Conservation (phyloP, 305 asterid species). For the Euphrasia arctica region DNA sequence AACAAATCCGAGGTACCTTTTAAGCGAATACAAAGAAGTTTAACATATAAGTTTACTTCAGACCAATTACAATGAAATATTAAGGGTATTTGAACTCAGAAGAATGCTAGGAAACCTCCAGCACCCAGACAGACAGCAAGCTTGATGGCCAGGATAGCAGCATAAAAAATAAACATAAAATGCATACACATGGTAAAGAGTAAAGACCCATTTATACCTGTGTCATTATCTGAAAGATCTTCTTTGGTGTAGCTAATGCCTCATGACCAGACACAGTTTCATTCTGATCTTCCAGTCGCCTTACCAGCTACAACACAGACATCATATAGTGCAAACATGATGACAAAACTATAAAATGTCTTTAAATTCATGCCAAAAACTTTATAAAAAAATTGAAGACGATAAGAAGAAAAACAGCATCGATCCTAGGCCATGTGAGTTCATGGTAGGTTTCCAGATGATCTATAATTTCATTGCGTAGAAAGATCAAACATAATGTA, state of each 20-base stretch:
- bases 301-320: slow-evolving; percentile 60
- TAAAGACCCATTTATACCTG: slow-evolving; percentile 48
- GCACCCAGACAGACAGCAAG: slow-evolving; percentile 20
- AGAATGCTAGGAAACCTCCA: slow-evolving; percentile 17
- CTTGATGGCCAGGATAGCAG: slow-evolving; percentile 17
- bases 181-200: slow-evolving; percentile 6
- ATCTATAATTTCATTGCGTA: slow-evolving; percentile 17
- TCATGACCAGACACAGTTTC: slow-evolving; percentile 66
- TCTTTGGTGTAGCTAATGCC: slow-evolving; percentile 68
- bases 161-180: slow-evolving; percentile 20
- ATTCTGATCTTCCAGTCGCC: slow-evolving; percentile 70
- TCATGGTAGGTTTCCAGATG: slow-evolving; percentile 20
- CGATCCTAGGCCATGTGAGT: slow-evolving; percentile 23
- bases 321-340: slow-evolving; percentile 25
- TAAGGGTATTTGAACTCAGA: slow-evolving; percentile 8
- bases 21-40: slow-evolving; percentile 15
- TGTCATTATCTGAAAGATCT: slow-evolving; percentile 77
- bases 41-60: background rate
- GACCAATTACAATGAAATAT: slow-evolving; percentile 1
- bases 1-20: background rate
- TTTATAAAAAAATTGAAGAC: background rate
- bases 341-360: slow-evolving; percentile 1
- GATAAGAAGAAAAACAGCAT: slow-evolving; percentile 10
- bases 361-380: background rate
- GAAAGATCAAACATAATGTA: slow-evolving; percentile 24